Evolutionary conservation across 2,329 filamentous ascomycete species (phyloP).

Genomic region (Fusarium subtropicale): DNA sequence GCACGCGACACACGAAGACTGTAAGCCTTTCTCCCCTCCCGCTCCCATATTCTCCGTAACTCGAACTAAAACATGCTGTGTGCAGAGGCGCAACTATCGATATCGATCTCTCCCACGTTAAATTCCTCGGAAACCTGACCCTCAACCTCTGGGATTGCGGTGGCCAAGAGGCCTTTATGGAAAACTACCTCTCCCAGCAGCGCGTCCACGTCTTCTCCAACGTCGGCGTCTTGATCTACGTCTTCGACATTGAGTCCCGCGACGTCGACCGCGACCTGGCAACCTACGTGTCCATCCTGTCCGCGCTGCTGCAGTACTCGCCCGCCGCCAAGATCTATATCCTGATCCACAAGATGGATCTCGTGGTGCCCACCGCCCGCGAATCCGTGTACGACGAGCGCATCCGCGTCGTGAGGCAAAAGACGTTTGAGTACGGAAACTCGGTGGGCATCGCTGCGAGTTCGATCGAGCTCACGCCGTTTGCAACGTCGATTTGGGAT

Average conservation of each 20-base stretch:
- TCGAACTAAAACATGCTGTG: neutral
- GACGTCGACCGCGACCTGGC: conserved; percentile 94
- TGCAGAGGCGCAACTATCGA: conserved; percentile 90
- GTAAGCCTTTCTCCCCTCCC: conserved; percentile 52
- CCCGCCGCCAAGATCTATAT: conserved; percentile 87
- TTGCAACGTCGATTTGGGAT: conserved; percentile 98
- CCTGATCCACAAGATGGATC: conserved; percentile 98
- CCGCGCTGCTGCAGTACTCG: conserved; percentile 88
- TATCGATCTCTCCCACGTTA: conserved; percentile 97
- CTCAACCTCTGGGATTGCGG: conserved; percentile 99
- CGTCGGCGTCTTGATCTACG: conserved; percentile 97
- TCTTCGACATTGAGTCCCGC: conserved; percentile 97
- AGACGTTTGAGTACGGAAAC: conserved; percentile 69
- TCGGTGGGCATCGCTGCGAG: conserved; percentile 50
- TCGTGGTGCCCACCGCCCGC: conserved; percentile 83
- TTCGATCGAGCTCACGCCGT: conserved; percentile 79
- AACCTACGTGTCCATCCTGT: conserved; percentile 91
- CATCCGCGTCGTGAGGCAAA: conserved; percentile 78
- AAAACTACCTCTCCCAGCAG: conserved; percentile 96
- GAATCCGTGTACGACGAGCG: conserved; percentile 87
- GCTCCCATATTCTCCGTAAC: neutral
- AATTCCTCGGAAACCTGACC: conserved; percentile 97
- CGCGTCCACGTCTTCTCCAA: conserved; percentile 96
- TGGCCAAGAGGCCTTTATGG: conserved; percentile 98
- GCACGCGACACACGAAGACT: conserved; percentile 93